These are phyloP conservation scores for Trichophyton simii DNA, from an alignment of 2,329 filamentous ascomycete genomes.

Conservation along the genomic window DNA sequence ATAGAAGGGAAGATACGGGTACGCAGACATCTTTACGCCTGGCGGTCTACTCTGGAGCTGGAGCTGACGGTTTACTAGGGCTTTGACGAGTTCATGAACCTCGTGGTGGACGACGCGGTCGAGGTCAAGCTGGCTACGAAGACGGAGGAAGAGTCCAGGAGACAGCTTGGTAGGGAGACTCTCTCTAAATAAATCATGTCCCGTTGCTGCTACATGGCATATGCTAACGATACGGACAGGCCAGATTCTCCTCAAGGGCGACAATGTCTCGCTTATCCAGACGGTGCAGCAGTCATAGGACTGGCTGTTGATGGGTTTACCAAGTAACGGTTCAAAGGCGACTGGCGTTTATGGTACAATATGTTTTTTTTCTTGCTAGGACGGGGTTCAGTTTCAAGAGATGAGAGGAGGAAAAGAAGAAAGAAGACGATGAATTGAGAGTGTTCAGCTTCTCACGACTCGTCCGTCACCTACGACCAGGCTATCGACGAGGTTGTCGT, in stretches of 20 bases:
- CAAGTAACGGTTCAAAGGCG: slow-evolving; percentile 4
- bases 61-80: slow-evolving; percentile 44
- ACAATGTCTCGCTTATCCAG: slow-evolving; percentile 76
- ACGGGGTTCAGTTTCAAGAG: background rate
- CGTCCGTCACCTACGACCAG: slow-evolving; percentile 60
- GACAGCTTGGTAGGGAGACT: slow-evolving; percentile 55
- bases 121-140: slow-evolving; percentile 81
- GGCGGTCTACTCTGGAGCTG: background rate
- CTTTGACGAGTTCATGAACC: slow-evolving; percentile 99
- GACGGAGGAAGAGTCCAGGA: slow-evolving; percentile 64
- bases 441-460: slow-evolving; percentile 25
- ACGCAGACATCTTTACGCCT: slow-evolving; percentile 20
- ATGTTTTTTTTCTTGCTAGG: background rate
- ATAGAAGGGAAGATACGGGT: slow-evolving; percentile 96
- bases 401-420: background rate
- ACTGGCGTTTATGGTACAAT: slow-evolving; percentile 8
- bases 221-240: slow-evolving; percentile 36
- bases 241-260: slow-evolving; percentile 76
- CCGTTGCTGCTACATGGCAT: background rate
- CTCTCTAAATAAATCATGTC: background rate
- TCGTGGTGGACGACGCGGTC: slow-evolving; percentile 88
- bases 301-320: background rate
- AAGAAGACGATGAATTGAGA: background rate
- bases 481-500: slow-evolving; percentile 71
- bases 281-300: slow-evolving; percentile 30